Conservation (phyloP, 768 basidiomycete species). For the Tylopilus balloui region DNA sequence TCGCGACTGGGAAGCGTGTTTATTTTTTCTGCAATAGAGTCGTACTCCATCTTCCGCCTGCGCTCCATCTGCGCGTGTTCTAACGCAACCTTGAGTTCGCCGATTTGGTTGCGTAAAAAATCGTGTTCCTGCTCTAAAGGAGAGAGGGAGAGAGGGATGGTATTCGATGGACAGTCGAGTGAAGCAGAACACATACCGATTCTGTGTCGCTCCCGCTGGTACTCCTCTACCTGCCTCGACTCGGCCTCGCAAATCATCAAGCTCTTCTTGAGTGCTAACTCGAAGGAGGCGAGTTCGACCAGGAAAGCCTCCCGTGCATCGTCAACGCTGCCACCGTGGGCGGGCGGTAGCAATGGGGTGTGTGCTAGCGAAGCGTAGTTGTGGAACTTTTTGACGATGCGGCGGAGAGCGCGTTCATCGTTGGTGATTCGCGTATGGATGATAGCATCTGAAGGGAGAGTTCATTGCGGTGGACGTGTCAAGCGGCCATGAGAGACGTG, state of each 20-base stretch:
- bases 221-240: slow-evolving; percentile 79
- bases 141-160: neutral
- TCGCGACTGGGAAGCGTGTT: slow-evolving; percentile 72
- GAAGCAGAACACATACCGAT: slow-evolving; percentile 53
- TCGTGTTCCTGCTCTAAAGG: slow-evolving; percentile 65
- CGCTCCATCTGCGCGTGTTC: slow-evolving; percentile 77
- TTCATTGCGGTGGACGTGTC: slow-evolving; percentile 11
- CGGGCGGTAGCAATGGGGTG: slow-evolving; percentile 37
- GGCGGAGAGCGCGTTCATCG: slow-evolving; percentile 73
- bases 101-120: slow-evolving; percentile 62
- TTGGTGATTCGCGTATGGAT: slow-evolving; percentile 78
- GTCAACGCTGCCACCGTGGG: slow-evolving; percentile 39
- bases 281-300: slow-evolving; percentile 73
- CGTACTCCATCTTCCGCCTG: slow-evolving; percentile 81
- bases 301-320: slow-evolving; percentile 79
- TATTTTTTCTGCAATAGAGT: slow-evolving; percentile 77
- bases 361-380: slow-evolving; percentile 59
- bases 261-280: slow-evolving; percentile 71
- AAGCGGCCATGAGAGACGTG: slow-evolving; percentile 17
- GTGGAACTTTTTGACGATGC: slow-evolving; percentile 80
- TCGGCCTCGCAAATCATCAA: slow-evolving; percentile 84
- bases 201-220: slow-evolving; percentile 63
- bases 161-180: neutral
- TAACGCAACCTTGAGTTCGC: slow-evolving; percentile 68
- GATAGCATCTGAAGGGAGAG: slow-evolving; percentile 56